These are phyloP conservation scores for Reutealis trisperma DNA, from an alignment of 345 rosid genomes.

Conservation along the genomic window DNA sequence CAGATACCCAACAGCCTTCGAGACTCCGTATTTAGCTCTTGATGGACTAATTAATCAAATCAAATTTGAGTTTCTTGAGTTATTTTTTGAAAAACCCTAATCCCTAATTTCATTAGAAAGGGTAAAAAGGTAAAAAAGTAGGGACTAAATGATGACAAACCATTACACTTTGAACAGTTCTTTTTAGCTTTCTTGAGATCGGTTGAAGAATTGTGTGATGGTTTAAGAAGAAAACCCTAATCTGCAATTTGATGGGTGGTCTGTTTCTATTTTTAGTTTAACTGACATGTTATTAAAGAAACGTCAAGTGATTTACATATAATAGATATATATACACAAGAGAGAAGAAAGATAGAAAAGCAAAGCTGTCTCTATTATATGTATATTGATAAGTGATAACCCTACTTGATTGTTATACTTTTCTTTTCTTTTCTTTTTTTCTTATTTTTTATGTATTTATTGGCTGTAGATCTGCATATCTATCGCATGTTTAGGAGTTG, in stretches of 20 bases:
- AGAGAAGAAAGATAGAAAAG: neutral
- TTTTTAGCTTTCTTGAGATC: neutral
- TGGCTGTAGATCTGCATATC: slow-evolving; percentile 13
- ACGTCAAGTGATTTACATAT: slow-evolving; percentile 16
- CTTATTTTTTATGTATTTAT: neutral
- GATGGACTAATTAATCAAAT: neutral
- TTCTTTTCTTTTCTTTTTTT: neutral
- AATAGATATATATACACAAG: no score
- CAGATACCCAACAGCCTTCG: neutral
- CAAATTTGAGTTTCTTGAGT: neutral
- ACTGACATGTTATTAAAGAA: slow-evolving; percentile 29
- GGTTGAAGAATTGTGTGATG: neutral
- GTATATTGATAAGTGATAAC: neutral
- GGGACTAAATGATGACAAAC: neutral
- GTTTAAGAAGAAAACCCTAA: slow-evolving; percentile 27
- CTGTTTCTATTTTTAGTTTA: slow-evolving; percentile 1
- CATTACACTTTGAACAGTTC: neutral
- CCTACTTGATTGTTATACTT: slow-evolving; percentile 14
- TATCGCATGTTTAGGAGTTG: neutral
- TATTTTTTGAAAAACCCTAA: slow-evolving; percentile 2
- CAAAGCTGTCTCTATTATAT: neutral
- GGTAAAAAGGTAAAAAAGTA: neutral
- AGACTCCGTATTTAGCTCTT: neutral
- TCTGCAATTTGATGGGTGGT: neutral
- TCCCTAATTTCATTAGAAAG: neutral